Conservation (phyloP, 805 yeast genomes). For the Candida germanica region DNA sequence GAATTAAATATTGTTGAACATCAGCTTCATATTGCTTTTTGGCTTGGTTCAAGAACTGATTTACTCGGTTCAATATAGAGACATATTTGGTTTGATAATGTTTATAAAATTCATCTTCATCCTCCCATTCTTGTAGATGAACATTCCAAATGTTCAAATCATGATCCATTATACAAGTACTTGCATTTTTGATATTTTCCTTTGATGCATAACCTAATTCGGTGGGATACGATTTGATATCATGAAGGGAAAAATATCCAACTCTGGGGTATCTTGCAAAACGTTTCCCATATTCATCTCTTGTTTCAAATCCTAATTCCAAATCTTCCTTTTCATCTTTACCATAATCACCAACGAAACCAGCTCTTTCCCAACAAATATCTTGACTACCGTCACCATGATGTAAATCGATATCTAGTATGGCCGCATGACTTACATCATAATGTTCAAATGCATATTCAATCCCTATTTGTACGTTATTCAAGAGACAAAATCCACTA, state of each 20-base stretch:
- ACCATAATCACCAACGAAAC: conserved; percentile 48
- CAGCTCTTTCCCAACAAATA: conserved; percentile 77
- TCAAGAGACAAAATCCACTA: conserved; percentile 77
- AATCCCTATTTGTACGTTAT: conserved; percentile 77
- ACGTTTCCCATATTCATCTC: conserved; percentile 49
- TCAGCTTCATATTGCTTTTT: conserved; percentile 42
- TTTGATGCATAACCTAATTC: conserved; percentile 74
- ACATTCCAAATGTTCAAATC: conserved; percentile 81
- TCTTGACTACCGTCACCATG: conserved; percentile 92
- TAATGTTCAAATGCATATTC: conserved; percentile 67
- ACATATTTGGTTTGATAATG: conserved; percentile 61
- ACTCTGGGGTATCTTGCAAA: conserved; percentile 54
- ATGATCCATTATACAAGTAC: conserved; percentile 75
- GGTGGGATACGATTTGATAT: conserved; percentile 82
- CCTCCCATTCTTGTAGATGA: conserved; percentile 64
- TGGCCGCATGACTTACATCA: conserved; percentile 75
- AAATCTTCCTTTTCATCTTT: conserved; percentile 44
- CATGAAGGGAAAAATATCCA: conserved; percentile 82
- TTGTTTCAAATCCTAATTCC: conserved; percentile 25
- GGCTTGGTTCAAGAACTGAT: conserved; percentile 54
- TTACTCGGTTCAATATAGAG: conserved; percentile 61
- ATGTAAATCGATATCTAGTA: conserved; percentile 78
- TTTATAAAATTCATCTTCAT: conserved; percentile 61
- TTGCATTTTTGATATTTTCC: conserved; percentile 69
- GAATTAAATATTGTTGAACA: conserved; percentile 22